Evolutionary conservation across 192 early-diverging fungal genomes (phyloP).

Genomic region (Coemansia sp.): DNA sequence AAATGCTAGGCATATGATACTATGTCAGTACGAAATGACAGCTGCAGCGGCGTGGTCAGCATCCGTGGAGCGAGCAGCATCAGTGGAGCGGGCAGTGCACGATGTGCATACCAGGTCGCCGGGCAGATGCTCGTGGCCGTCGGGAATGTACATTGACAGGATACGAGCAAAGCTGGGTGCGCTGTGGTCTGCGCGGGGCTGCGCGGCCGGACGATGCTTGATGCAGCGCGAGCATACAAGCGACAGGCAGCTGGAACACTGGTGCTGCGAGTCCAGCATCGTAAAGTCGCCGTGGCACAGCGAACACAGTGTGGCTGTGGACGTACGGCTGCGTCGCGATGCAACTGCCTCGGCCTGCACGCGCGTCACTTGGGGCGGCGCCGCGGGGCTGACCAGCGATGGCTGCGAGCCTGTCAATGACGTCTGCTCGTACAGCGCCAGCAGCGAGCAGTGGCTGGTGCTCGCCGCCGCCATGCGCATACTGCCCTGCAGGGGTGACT

Average conservation of each 20-base stretch:
- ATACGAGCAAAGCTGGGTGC: conserved; percentile 26
- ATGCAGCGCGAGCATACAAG: conserved; percentile 44
- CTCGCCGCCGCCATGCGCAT: not conserved
- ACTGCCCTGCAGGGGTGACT: not conserved
- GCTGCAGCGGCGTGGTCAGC: not conserved
- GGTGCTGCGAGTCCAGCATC: conserved; percentile 34
- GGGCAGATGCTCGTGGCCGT: conserved; percentile 22
- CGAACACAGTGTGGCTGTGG: conserved; percentile 37
- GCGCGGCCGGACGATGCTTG: conserved; percentile 8
- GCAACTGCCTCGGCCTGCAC: conserved; percentile 42
- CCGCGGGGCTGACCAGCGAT: conserved; percentile 36
- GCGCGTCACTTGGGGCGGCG: conserved; percentile 45
- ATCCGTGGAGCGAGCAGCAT: not conserved
- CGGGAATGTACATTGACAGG: conserved; percentile 44
- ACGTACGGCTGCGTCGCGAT: conserved; percentile 5
- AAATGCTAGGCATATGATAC: not conserved
- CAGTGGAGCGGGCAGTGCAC: conserved; percentile 15
- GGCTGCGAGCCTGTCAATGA: conserved; percentile 11
- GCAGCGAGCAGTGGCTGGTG: conserved; percentile 31
- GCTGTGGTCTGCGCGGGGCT: not conserved
- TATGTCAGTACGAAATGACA: not conserved
- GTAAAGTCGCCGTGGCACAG: conserved; percentile 49
- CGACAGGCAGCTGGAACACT: conserved; percentile 44
- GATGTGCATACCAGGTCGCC: conserved; percentile 36
- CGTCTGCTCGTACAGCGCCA: conserved; percentile 28